A percentile compares a stretch with the other conserved stretches of the same genome.
Evolutionary conservation across 306 rosid species (phyloP).

Genomic region (barrel medic (Medicago truncatula)): MtrunA17r5.0-ANR NC_053046.1:34802001-34802500

Average conservation of each 20-base stretch:
- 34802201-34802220: not conserved
- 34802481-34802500: constrained; percentile 17
- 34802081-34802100: constrained; percentile 88
- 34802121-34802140: constrained; percentile 41
- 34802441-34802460: constrained; percentile 8
- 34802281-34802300: constrained; percentile 4
- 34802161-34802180: not conserved
- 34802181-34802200: constrained; percentile 25
- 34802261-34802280: constrained; percentile 27
- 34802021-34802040: constrained; percentile 79
- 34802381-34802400: constrained; percentile 21
- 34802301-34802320: constrained; percentile 6
- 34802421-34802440: constrained; percentile 17
- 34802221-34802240: constrained; percentile 30
- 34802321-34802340: constrained; percentile 12
- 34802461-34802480: not conserved
- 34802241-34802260: constrained; percentile 6
- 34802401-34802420: constrained; percentile 13
- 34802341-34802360: constrained; percentile 19
- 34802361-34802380: not conserved
- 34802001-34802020: constrained; percentile 76
- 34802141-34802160: constrained; percentile 16
- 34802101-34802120: constrained; percentile 40
- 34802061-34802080: constrained; percentile 97
- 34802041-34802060: constrained; percentile 97